These are phyloP conservation scores for Fusarium stilboides DNA, from an alignment of 2,329 filamentous ascomycete species.

Conservation along the genomic window DNA sequence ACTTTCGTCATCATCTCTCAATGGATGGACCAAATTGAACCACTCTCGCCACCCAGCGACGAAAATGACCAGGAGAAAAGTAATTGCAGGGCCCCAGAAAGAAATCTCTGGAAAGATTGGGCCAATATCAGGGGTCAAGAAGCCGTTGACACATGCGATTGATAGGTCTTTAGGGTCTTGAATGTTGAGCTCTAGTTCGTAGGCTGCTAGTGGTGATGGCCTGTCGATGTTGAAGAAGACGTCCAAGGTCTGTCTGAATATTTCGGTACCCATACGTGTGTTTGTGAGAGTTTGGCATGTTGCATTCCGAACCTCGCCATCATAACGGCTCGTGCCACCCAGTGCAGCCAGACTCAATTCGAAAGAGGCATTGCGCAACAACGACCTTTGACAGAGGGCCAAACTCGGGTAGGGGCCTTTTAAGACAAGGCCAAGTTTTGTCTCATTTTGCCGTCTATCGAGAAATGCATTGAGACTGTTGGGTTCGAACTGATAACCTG, in stretches of 20 bases:
- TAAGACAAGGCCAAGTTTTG: slow-evolving; percentile 9
- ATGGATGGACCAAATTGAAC: slow-evolving; percentile 17
- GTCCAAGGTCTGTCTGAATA: not conserved
- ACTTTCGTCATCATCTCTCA: slow-evolving; percentile 28
- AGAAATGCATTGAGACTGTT: slow-evolving; percentile 14
- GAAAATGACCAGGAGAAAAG: slow-evolving; percentile 33
- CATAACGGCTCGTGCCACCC: slow-evolving; percentile 36
- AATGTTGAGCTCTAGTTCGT: slow-evolving; percentile 34
- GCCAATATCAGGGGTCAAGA: slow-evolving; percentile 42
- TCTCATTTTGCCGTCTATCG: slow-evolving; percentile 8
- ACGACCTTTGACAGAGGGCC: slow-evolving; percentile 13
- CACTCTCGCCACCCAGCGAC: slow-evolving; percentile 38
- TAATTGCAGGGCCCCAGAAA: slow-evolving; percentile 33
- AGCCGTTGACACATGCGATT: slow-evolving; percentile 29
- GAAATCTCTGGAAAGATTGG: slow-evolving; percentile 3
- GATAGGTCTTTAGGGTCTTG: slow-evolving; percentile 34
- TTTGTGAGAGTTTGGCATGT: slow-evolving; percentile 19
- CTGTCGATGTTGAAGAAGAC: slow-evolving; percentile 50
- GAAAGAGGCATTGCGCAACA: slow-evolving; percentile 23
- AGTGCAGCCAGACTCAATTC: slow-evolving; percentile 36
- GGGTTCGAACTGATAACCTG: slow-evolving; percentile 17
- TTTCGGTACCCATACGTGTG: not conserved
- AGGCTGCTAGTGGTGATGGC: slow-evolving; percentile 38
- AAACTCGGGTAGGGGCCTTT: not conserved
- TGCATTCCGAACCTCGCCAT: slow-evolving; percentile 34